phyloP scores from a whole-genome alignment of 257 asterid genomes.

The Rehmannia glutinosa region DNA sequence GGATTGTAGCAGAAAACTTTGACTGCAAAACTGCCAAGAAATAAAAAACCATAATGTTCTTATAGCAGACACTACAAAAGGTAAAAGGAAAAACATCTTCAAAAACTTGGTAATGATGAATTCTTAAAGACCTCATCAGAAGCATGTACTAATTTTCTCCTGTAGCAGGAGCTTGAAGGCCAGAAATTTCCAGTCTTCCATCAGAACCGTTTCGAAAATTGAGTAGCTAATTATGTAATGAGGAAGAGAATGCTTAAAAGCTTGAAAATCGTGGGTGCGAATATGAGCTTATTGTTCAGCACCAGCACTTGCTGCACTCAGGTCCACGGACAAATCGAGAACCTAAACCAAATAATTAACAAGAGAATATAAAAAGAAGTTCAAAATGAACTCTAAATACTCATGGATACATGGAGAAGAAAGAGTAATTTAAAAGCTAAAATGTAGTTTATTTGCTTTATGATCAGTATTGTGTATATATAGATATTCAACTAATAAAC shows the following conservation, averaged over 20 bases:
- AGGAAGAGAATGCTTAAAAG: not conserved
- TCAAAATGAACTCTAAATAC: not conserved
- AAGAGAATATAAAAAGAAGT: not conserved
- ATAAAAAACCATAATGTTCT: not conserved
- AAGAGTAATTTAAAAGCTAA: not conserved
- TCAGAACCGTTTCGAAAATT: not conserved
- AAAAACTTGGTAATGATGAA: not conserved
- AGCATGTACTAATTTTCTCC: conserved; percentile 1
- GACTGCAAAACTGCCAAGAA: not conserved
- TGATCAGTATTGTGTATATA: not conserved
- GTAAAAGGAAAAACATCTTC: not conserved
- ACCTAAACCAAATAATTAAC: conserved; percentile 32
- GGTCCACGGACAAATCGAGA: conserved; percentile 86
- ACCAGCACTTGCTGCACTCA: conserved; percentile 89
- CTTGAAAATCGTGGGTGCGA: not conserved
- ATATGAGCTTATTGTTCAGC: conserved; percentile 45
- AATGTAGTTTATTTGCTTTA: not conserved
- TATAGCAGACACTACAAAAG: conserved; percentile 2
- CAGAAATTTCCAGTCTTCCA: not conserved
- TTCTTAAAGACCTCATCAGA: not conserved
- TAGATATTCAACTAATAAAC: too few species aligned
- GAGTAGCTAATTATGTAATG: not conserved
- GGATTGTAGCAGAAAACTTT: not conserved
- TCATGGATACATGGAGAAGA: not conserved
- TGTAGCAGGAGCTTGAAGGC: not conserved